Conservation (phyloP, 1,284 basidiomycete genomes). For the Ceratobasidium sp. region DNA sequence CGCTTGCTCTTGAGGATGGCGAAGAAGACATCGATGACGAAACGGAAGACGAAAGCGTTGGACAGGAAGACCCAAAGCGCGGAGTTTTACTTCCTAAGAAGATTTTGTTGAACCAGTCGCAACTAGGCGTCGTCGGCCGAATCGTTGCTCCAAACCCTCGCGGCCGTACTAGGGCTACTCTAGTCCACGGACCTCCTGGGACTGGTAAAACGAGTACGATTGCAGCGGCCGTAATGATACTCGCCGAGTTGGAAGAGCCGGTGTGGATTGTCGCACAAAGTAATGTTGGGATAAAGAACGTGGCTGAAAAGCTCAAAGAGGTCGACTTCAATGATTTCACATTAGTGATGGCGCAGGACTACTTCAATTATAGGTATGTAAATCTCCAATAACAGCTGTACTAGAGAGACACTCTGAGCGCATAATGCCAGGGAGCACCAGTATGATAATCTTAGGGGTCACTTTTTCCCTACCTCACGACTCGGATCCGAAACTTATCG, state of each 20-base stretch:
- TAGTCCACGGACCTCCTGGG: slow-evolving; percentile 73
- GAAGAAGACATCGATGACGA: slow-evolving; percentile 37
- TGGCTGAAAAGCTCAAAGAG: slow-evolving; percentile 71
- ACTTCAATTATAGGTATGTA: slow-evolving; percentile 72
- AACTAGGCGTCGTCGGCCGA: slow-evolving; percentile 42
- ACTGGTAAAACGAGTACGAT: slow-evolving; percentile 77
- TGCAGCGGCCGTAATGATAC: slow-evolving; percentile 68
- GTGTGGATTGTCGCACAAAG: slow-evolving; percentile 82
- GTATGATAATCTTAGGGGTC: slow-evolving; percentile 63
- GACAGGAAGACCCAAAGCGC: slow-evolving; percentile 2
- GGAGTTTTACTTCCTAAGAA: slow-evolving; percentile 24
- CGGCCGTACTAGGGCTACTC: slow-evolving; percentile 49
- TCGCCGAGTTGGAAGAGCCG: slow-evolving; percentile 61
- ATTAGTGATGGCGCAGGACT: slow-evolving; percentile 71
- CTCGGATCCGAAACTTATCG: not conserved
- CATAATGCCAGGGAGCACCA: slow-evolving; percentile 73
- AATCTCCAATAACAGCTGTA: slow-evolving; percentile 33
- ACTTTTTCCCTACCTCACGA: slow-evolving; percentile 16
- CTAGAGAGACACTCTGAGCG: slow-evolving; percentile 43
- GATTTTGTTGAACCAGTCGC: slow-evolving; percentile 20
- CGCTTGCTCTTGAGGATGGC: not conserved
- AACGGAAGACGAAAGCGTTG: slow-evolving; percentile 28
- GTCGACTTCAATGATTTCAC: slow-evolving; percentile 66
- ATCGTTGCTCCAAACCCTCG: slow-evolving; percentile 20
- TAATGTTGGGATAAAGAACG: slow-evolving; percentile 78